A percentile compares a stretch with the other conserved stretches of the same genome.
Conservation (phyloP, 805 yeast genomes). For the Saccharomycopsis sp. region DNA sequence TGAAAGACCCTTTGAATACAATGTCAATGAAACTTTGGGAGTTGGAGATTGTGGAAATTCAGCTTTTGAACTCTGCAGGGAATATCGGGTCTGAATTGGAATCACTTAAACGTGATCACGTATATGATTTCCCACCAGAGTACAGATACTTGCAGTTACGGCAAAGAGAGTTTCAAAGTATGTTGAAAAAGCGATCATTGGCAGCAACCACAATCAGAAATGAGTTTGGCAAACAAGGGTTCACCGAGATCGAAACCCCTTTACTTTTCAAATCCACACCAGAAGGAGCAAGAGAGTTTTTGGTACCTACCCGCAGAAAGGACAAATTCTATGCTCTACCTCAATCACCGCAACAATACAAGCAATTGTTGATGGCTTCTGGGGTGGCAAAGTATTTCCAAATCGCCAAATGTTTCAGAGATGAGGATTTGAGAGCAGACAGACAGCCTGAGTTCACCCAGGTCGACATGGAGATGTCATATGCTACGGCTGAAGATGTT, state of each 20-base stretch:
- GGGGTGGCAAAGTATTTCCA: conserved; percentile 85
- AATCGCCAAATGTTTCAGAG: conserved; percentile 89
- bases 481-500: conserved; percentile 61
- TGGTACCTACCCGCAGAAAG: conserved; percentile 76
- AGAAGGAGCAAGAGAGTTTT: conserved; percentile 93
- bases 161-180: conserved; percentile 43
- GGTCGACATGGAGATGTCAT: conserved; percentile 91
- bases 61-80: conserved; percentile 53
- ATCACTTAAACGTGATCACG: conserved; percentile 39
- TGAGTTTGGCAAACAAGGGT: conserved; percentile 36
- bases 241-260: conserved; percentile 89
- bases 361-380: conserved; percentile 89
- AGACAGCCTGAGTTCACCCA: conserved; percentile 98
- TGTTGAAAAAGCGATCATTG: conserved; percentile 47
- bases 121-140: conserved; percentile 64
- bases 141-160: conserved; percentile 77
- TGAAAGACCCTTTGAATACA: too few relatives aligned
- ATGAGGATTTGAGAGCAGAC: conserved; percentile 89
- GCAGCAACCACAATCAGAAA: conserved; percentile 42
- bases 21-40: conserved; percentile 42
- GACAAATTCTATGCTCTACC: conserved; percentile 77
- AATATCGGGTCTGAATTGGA: conserved; percentile 62
- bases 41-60: conserved; percentile 41
- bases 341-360: conserved; percentile 97
- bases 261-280: conserved; percentile 91